Evolutionary conservation across 1,284 basidiomycete species (phyloP).

Genomic region (Sanghuangporus baumii): DNA sequence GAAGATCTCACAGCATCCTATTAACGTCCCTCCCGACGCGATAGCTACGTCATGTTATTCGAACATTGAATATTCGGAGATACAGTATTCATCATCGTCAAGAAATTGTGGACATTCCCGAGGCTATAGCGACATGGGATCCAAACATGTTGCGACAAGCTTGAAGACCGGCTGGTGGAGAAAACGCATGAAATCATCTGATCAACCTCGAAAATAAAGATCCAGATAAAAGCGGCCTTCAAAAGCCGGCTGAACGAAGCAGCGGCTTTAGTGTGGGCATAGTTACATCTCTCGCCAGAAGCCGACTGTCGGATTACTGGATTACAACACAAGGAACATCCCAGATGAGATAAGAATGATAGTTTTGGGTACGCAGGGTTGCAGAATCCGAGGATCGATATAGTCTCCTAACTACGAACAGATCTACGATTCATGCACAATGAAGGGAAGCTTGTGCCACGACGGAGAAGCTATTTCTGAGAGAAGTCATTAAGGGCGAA

Average conservation of each 20-base stretch:
- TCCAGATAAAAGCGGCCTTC: not conserved
- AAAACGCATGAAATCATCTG: too few relatives aligned
- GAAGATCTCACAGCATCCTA: not conserved
- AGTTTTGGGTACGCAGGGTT: too few relatives aligned
- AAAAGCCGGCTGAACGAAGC: not conserved
- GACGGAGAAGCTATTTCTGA: constrained; percentile 8
- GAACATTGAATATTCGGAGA: too few relatives aligned
- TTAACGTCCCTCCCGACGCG: not conserved
- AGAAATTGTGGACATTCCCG: too few relatives aligned
- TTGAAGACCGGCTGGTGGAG: too few relatives aligned
- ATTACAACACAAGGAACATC: not conserved
- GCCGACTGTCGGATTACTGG: not conserved
- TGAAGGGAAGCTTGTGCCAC: constrained; percentile 7
- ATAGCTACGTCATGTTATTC: not conserved
- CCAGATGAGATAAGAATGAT: too few relatives aligned
- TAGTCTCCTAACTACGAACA: not conserved
- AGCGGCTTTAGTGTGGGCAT: constrained; percentile 5
- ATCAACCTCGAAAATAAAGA: too few relatives aligned
- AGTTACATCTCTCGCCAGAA: not conserved
- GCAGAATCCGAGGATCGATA: not conserved
- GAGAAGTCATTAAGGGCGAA: not conserved
- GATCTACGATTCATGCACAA: not conserved
- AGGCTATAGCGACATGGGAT: too few relatives aligned
- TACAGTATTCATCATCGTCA: too few relatives aligned
- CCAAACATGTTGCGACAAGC: too few relatives aligned